phyloP scores from a whole-genome alignment of 768 basidiomycete genomes.

The Boletus reticuloceps region DNA sequence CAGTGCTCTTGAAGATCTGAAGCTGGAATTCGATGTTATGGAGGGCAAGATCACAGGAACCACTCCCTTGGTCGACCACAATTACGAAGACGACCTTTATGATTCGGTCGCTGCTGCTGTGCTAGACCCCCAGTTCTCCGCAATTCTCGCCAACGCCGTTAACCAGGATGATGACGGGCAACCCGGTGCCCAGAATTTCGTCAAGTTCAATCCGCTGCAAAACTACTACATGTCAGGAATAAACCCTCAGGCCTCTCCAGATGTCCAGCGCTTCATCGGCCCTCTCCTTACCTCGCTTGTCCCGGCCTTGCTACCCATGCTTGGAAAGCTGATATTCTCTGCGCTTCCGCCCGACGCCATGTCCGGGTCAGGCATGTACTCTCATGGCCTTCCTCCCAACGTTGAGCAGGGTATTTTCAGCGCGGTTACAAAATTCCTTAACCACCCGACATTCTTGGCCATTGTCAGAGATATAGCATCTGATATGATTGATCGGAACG shows the following conservation, averaged over 20 bases:
- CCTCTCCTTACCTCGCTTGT: neutral
- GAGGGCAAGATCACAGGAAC: neutral
- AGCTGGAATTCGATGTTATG: neutral
- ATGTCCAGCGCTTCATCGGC: neutral
- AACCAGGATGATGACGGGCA: neutral
- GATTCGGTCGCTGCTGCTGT: neutral
- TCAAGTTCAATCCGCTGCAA: neutral
- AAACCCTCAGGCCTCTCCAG: neutral
- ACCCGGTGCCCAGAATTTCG: neutral
- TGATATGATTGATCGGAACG: too few relatives aligned
- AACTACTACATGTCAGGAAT: too few relatives aligned
- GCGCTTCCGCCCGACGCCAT: neutral
- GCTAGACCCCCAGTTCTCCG: neutral
- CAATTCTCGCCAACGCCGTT: neutral
- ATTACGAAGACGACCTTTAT: neutral
- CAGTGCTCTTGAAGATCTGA: too few relatives aligned
- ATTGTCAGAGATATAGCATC: too few relatives aligned
- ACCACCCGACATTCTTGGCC: neutral
- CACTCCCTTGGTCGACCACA: neutral
- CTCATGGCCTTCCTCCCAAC: neutral
- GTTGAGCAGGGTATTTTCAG: neutral
- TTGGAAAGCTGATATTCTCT: too few relatives aligned
- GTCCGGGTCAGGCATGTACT: neutral
- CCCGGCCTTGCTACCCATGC: too few relatives aligned
- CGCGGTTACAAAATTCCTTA: neutral